Evolutionary conservation across 768 basidiomycete species (phyloP).

Genomic region (Boletus sp.): DNA sequence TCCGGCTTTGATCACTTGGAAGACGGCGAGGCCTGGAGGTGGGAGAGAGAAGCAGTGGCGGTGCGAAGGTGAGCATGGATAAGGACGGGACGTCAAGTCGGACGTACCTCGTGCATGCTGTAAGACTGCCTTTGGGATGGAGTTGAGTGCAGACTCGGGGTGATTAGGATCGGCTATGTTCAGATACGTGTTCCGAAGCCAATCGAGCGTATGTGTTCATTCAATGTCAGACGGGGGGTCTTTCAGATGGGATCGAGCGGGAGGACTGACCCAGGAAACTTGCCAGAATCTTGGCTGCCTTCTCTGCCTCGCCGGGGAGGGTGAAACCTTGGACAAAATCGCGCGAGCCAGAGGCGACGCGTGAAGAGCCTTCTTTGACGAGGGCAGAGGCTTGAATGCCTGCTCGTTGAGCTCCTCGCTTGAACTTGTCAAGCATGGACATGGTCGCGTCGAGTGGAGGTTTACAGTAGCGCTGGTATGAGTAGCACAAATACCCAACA

Average conservation of each 20-base stretch:
- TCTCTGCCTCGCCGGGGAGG: slow-evolving; percentile 90
- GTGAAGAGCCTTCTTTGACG: slow-evolving; percentile 60
- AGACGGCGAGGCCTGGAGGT: slow-evolving; percentile 80
- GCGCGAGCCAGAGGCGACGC: slow-evolving; percentile 71
- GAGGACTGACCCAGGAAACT: slow-evolving; percentile 76
- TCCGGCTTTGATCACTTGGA: slow-evolving; percentile 91
- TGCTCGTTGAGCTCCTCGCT: slow-evolving; percentile 76
- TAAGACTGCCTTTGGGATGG: slow-evolving; percentile 91
- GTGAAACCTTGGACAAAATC: slow-evolving; percentile 84
- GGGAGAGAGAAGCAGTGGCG: not conserved
- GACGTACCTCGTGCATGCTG: slow-evolving; percentile 79
- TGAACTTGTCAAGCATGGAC: slow-evolving; percentile 80
- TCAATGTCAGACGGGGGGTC: not conserved
- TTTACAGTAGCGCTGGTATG: too few species aligned
- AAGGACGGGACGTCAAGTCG: not conserved
- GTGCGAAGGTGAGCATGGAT: not conserved
- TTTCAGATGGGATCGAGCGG: not conserved
- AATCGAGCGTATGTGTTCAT: too few species aligned
- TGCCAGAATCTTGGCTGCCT: slow-evolving; percentile 88
- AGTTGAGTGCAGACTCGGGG: slow-evolving; percentile 88
- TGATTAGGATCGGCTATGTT: slow-evolving; percentile 76
- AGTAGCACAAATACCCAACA: not conserved
- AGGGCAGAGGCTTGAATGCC: slow-evolving; percentile 79
- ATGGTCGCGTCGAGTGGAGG: slow-evolving; percentile 25
- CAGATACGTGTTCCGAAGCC: not conserved